Evolutionary conservation across 495 filamentous ascomycete species (phyloP).

Genomic region (Aspergillus funiculosus): DNA sequence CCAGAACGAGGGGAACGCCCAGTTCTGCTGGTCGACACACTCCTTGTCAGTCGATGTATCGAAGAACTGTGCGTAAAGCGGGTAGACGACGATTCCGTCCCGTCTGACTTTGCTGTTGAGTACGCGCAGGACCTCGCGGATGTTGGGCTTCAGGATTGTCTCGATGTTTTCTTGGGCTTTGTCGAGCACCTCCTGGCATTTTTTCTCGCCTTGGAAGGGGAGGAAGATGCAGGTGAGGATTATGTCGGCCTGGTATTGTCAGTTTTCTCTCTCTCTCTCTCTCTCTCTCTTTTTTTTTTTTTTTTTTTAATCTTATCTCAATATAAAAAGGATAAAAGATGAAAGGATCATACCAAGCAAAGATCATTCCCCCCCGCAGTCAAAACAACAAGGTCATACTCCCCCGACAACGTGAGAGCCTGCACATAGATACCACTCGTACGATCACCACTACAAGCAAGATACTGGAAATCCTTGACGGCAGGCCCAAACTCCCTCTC

Average conservation of each 20-base stretch:
- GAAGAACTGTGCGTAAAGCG: constrained; percentile 27
- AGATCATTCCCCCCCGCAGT: constrained; percentile 32
- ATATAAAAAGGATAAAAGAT: not conserved
- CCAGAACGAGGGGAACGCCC: constrained; percentile 9
- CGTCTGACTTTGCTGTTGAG: constrained; percentile 21
- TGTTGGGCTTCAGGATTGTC: constrained; percentile 17
- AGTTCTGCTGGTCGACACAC: constrained; percentile 20
- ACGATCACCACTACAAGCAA: constrained; percentile 24
- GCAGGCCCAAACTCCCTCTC: constrained; percentile 6
- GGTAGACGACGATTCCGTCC: constrained; percentile 21
- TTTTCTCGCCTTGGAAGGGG: not conserved
- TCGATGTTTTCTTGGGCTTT: constrained; percentile 20
- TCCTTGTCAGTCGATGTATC: constrained; percentile 14
- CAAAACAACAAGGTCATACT: constrained; percentile 26
- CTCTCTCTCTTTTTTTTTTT: no score
- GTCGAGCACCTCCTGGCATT: constrained; percentile 19
- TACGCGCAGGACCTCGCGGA: constrained; percentile 13
- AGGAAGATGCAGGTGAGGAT: constrained; percentile 25
- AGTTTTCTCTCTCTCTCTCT: not conserved
- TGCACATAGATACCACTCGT: constrained; percentile 20
- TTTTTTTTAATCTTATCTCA: no score
- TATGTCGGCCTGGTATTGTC: constrained; percentile 7
- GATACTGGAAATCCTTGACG: constrained; percentile 8
- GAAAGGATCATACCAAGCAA: constrained; percentile 19
- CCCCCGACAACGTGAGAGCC: constrained; percentile 5